These are phyloP conservation scores for Magnaporthiopsis rhizophila DNA, from an alignment of 2,329 filamentous ascomycete genomes.

Conservation along the genomic window DNA sequence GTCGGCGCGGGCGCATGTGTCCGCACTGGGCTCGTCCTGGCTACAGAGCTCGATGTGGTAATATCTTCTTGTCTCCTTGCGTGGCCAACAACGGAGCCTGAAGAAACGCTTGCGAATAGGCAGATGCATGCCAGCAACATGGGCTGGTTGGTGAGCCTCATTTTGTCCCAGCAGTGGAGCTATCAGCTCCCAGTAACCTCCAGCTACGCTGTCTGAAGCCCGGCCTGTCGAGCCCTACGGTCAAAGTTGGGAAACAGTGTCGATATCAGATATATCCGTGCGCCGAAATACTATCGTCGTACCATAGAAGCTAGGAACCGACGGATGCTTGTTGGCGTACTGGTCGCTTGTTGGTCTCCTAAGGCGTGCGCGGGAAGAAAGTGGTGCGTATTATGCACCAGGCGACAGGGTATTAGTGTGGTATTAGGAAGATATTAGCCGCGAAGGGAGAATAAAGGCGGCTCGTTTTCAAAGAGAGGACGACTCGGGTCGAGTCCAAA, in stretches of 20 bases:
- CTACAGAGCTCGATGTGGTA: neutral
- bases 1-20: neutral
- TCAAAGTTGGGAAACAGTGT: no score
- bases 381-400: neutral
- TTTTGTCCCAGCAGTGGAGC: neutral
- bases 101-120: neutral
- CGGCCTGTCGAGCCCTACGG: no score
- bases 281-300: neutral
- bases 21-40: neutral
- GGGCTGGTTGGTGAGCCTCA: neutral
- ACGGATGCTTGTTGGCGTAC: neutral
- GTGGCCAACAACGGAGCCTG: neutral
- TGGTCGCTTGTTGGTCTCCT: neutral
- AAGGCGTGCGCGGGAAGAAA: neutral
- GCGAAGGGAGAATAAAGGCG: neutral
- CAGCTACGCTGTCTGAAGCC: neutral
- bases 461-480: neutral
- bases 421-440: neutral
- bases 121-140: neutral
- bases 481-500: neutral
- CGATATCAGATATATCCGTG: neutral
- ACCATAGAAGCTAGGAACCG: neutral
- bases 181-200: neutral
- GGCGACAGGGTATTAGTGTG: neutral
- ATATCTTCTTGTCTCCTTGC: neutral